These are phyloP conservation scores for Wickerhamiella spandovensis DNA, from an alignment of 805 yeast species.

Conservation along the genomic window DNA sequence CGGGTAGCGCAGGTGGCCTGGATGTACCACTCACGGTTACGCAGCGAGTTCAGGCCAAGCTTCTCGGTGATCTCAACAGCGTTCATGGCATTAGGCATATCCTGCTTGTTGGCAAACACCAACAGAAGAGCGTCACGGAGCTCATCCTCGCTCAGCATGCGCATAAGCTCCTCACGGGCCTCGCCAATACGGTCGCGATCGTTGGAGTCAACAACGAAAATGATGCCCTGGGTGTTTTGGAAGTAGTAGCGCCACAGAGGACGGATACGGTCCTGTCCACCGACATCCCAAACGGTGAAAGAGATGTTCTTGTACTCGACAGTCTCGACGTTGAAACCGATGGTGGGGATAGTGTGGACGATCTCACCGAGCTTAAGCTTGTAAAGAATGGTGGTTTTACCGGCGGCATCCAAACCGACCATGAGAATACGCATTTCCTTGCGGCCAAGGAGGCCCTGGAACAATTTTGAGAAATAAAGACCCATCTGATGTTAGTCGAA, in stretches of 20 bases:
- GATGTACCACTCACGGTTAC: slow-evolving; percentile 99
- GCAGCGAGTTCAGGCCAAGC: slow-evolving; percentile 89
- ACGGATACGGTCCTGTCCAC: slow-evolving; percentile 99
- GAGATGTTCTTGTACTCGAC: slow-evolving; percentile 95
- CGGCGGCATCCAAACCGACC: slow-evolving; percentile 98
- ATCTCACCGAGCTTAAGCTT: slow-evolving; percentile 92
- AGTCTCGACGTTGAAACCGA: slow-evolving; percentile 95
- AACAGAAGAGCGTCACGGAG: slow-evolving; percentile 90
- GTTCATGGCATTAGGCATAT: slow-evolving; percentile 97
- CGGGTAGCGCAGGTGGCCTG: slow-evolving; percentile 99
- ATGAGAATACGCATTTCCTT: slow-evolving; percentile 96
- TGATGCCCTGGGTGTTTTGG: slow-evolving; percentile 98
- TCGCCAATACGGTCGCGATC: slow-evolving; percentile 96
- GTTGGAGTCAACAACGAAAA: slow-evolving; percentile 94
- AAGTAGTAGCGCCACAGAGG: slow-evolving; percentile 98
- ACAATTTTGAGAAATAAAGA: slow-evolving; percentile 84
- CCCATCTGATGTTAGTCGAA: slow-evolving; percentile 58
- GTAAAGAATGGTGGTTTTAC: slow-evolving; percentile 93
- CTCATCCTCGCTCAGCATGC: slow-evolving; percentile 97
- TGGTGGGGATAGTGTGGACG: slow-evolving; percentile 91
- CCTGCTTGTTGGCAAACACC: slow-evolving; percentile 97
- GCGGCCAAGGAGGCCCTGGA: slow-evolving; percentile 91
- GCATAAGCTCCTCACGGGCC: slow-evolving; percentile 96
- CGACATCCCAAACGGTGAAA: slow-evolving; percentile 98
- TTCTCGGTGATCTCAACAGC: slow-evolving; percentile 98